phyloP scores from a whole-genome alignment of 1,139 yeast genomes.

The Groenewaldozyma sp. region DNA sequence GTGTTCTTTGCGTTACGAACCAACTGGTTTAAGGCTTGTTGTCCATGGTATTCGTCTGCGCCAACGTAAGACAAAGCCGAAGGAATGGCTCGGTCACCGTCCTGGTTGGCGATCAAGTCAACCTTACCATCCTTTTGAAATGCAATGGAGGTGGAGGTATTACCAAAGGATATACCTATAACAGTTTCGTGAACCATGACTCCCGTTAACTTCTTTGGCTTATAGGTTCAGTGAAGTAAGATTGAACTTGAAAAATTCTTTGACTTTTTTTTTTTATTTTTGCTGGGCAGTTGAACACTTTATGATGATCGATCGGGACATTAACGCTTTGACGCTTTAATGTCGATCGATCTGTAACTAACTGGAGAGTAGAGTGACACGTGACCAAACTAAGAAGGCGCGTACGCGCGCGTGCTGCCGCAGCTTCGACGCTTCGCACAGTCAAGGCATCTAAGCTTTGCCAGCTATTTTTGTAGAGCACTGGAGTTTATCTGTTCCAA shows the following conservation, averaged over 20 bases:
- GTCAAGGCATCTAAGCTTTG: too few species aligned
- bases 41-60: conserved; percentile 93
- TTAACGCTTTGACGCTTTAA: too few species aligned
- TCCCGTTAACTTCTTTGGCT: too few species aligned
- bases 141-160: conserved; percentile 91
- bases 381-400: too few species aligned
- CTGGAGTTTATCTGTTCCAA: too few species aligned
- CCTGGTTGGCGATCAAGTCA: conserved; percentile 97
- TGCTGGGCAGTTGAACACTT: neutral
- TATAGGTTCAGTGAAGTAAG: too few species aligned
- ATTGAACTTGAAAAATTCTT: neutral
- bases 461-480: too few species aligned
- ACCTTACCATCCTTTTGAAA: conserved; percentile 88
- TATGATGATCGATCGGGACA: too few species aligned
- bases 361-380: too few species aligned
- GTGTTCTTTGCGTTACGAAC: conserved; percentile 86
- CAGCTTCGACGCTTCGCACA: too few species aligned
- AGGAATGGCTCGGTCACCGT: conserved; percentile 97
- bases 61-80: conserved; percentile 88
- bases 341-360: too few species aligned
- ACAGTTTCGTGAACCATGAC: conserved; percentile 36
- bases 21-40: conserved; percentile 88
- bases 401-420: too few species aligned
- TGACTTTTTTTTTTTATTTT: neutral
- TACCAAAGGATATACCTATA: conserved; percentile 94